A percentile compares a stretch with the other conserved stretches of the same genome.
Conservation (phyloP, 495 filamentous ascomycete genomes). For the Xylona heveae region DNA sequence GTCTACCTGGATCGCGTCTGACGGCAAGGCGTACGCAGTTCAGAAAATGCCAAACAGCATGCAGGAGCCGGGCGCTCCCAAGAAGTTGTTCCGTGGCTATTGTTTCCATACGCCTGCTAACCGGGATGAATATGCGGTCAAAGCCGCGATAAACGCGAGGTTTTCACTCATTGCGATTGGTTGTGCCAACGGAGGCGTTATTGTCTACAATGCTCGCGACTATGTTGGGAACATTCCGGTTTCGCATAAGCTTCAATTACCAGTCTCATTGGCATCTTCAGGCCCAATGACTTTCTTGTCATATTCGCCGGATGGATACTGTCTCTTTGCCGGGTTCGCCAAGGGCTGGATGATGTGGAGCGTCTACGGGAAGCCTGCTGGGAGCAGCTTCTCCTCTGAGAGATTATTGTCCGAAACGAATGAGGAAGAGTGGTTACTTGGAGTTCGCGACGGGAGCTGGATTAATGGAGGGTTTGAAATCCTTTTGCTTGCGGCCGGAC, state of each 20-base stretch:
- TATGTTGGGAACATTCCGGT: conserved; percentile 82
- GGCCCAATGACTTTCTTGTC: conserved; percentile 51
- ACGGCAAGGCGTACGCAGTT: conserved; percentile 80
- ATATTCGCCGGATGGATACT: conserved; percentile 94
- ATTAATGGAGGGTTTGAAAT: conserved; percentile 73
- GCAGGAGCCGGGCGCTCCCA: conserved; percentile 17
- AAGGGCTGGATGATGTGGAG: conserved; percentile 93
- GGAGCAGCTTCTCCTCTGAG: conserved; percentile 59
- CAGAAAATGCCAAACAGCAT: conserved; percentile 39
- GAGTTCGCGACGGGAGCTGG: conserved; percentile 61
- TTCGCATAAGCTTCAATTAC: conserved; percentile 55
- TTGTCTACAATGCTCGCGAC: conserved; percentile 76
- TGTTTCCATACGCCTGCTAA: conserved; percentile 62
- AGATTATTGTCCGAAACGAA: conserved; percentile 37
- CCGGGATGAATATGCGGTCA: conserved; percentile 36
- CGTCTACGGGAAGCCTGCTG: conserved; percentile 79
- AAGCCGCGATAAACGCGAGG: conserved; percentile 72
- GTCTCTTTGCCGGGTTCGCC: conserved; percentile 83
- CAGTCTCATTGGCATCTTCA: conserved; percentile 37
- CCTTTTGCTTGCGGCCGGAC: conserved; percentile 41
- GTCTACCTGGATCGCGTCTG: conserved; percentile 78
- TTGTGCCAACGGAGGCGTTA: conserved; percentile 58
- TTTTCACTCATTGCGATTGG: conserved; percentile 84
- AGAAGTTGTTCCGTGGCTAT: conserved; percentile 69
- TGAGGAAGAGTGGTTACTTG: conserved; percentile 58